Base-by-base conservation (phyloP, 2,329 filamentous ascomycete species). In the Onygenales sp. region DNA sequence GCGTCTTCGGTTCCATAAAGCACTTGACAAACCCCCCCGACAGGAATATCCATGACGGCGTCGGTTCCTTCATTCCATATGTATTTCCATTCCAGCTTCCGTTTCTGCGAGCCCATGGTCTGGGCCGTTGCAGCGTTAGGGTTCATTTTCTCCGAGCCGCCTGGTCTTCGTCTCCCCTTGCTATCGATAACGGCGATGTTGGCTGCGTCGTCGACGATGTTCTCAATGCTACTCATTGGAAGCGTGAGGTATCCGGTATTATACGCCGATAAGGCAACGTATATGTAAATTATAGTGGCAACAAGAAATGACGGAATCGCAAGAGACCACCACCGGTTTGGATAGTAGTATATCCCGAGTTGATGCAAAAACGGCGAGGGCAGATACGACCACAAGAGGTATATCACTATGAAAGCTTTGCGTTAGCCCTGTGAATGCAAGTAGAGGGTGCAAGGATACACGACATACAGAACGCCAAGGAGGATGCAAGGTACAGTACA, bases 261-360 rank as follows among this genome's bases (percentile, higher is more conserved):
- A 70, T 95, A 97, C 46, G 82, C 80, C 46, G 91, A 90, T 38
- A 98, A 81, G 42, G 93, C 93, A 8, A 95, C 84, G 72, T 95
- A 98, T 58, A 96, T 94, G 73, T 95, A 98, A 31, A 93, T 79
- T 36, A 97, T 77, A 45, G 85, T 73, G 79, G 93, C 91, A 53
- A 96, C 91, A 35, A 96, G 76, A 76, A 90, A 97, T 5, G 87
- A 85, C 0, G 93, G 93, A 11, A 96, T 83, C 1, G 93, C 93
- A 17, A 98, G 80, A 47, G 88, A 89, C 93, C 93, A 98, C 93
- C 93, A 98, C 47, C 93, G 83, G 69, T 96, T 90, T 1, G 93
- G 93, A 64, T 96, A 98, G 77, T 97, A 97, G 73, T 90, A 85
- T 54, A 98, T 95, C 17, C 93, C 92, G 54, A 98, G 80, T 55